A percentile compares a stretch with the other conserved stretches of the same genome.
phyloP scores from a whole-genome alignment of 768 basidiomycete genomes.

The Kwoniella dendrophila region DNA sequence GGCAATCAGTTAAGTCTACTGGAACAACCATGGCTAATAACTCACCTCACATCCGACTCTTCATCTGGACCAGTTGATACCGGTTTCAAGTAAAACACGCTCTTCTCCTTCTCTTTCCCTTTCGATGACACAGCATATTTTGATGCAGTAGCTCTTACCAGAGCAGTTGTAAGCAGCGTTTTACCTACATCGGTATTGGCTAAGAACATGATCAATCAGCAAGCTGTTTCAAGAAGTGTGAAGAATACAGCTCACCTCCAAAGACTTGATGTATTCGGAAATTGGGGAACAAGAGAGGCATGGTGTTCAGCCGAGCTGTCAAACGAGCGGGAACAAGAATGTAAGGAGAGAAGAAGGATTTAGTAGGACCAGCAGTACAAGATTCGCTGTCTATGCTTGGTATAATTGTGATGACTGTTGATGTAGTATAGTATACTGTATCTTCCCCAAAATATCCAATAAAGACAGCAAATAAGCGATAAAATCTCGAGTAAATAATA shows the following conservation, averaged over 20 bases:
- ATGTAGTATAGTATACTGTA: too few relatives aligned
- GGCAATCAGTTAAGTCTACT: not conserved
- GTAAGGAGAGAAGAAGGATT: not conserved
- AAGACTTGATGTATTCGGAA: conserved; percentile 87
- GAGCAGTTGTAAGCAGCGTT: conserved; percentile 82
- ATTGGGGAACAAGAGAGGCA: conserved; percentile 83
- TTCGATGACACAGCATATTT: conserved; percentile 33
- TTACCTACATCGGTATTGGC: conserved; percentile 97
- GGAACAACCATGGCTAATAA: not conserved
- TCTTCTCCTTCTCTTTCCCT: conserved; percentile 29
- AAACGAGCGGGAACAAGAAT: not conserved
- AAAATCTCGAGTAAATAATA: too few relatives aligned
- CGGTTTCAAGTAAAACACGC: conserved; percentile 67
- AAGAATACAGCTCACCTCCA: conserved; percentile 59
- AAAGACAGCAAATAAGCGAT: too few relatives aligned
- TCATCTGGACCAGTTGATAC: conserved; percentile 80
- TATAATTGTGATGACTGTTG: too few relatives aligned
- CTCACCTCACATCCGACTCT: conserved; percentile 82
- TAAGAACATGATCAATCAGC: conserved; percentile 20
- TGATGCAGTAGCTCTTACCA: conserved; percentile 74
- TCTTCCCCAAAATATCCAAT: too few relatives aligned
- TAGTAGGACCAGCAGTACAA: not conserved
- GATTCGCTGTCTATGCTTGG: too few relatives aligned
- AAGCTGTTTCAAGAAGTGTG: not conserved
- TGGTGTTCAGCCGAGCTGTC: conserved; percentile 51